A percentile compares a stretch with the other conserved stretches of the same genome.
phyloP scores from a whole-genome alignment of 2,329 filamentous ascomycete genomes.

The Aspergillus fischeri region DNA sequence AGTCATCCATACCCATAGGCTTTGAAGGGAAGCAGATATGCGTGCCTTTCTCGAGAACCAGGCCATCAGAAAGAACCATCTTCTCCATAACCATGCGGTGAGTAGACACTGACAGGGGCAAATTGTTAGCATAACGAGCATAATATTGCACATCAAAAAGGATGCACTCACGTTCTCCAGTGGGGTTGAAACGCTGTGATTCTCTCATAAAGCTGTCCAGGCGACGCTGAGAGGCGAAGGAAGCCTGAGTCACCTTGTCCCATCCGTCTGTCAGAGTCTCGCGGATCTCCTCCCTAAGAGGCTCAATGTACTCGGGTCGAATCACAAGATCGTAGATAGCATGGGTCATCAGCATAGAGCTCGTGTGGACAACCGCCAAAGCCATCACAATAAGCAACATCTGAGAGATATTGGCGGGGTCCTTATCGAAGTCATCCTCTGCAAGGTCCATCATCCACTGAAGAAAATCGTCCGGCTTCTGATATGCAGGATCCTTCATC shows the following conservation, averaged over 20 bases:
- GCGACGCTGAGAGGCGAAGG: constrained; percentile 15
- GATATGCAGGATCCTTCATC: constrained; percentile 11
- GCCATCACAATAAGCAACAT: constrained; percentile 24
- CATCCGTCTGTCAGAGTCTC: constrained; percentile 20
- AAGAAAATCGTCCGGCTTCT: constrained; percentile 28
- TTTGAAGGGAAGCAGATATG: constrained; percentile 29
- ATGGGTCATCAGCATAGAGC: constrained; percentile 33
- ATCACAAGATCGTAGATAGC: constrained; percentile 50
- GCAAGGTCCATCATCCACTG: constrained; percentile 32
- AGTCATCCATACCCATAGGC: constrained; percentile 24
- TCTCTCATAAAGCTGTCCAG: constrained; percentile 30
- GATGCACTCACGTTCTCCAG: constrained; percentile 21
- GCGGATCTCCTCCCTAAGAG: constrained; percentile 49
- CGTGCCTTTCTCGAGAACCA: constrained; percentile 19
- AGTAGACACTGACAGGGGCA: constrained; percentile 19
- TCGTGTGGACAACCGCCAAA: constrained; percentile 26
- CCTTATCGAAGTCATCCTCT: constrained; percentile 16
- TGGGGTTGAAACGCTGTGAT: constrained; percentile 26
- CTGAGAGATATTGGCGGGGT: constrained; percentile 22
- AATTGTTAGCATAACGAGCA: neutral
- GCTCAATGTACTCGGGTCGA: constrained; percentile 47
- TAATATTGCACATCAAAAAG: neutral
- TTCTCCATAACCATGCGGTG: constrained; percentile 25
- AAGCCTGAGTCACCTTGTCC: constrained; percentile 19
- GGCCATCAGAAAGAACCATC: constrained; percentile 21